Conservation (phyloP, 2,329 filamentous ascomycete genomes). For the Colletotrichum euphorbiae region DNA sequence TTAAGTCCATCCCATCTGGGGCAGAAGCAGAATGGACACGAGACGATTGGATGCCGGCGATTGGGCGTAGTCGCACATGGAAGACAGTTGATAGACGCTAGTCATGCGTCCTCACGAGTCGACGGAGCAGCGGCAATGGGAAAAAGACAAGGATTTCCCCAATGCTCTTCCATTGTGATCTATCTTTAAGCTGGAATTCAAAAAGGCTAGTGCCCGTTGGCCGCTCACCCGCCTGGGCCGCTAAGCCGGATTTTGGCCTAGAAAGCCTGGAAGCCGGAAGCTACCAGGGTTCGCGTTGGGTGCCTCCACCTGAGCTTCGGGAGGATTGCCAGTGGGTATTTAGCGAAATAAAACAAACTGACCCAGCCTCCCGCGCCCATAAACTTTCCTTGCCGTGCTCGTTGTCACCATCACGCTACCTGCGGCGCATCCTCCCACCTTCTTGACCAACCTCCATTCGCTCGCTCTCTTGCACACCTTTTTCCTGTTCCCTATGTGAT, state of each 20-base stretch:
- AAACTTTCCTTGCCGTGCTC: slow-evolving; percentile 3
- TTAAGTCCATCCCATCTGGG: slow-evolving; percentile 14
- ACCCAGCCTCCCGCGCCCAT: slow-evolving; percentile 30
- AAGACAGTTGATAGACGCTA: slow-evolving; percentile 30
- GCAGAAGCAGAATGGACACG: slow-evolving; percentile 18
- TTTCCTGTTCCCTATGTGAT: slow-evolving; percentile 34
- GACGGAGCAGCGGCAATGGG: slow-evolving; percentile 10
- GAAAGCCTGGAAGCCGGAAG: slow-evolving; percentile 21
- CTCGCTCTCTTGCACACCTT: slow-evolving; percentile 9
- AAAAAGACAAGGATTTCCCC: slow-evolving; percentile 14
- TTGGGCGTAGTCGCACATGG: slow-evolving; percentile 18
- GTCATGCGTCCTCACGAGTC: slow-evolving; percentile 8
- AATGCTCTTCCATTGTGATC: slow-evolving; percentile 15
- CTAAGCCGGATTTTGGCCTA: slow-evolving; percentile 17
- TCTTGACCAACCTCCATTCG: slow-evolving; percentile 32
- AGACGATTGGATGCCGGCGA: slow-evolving; percentile 31
- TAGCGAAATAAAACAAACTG: slow-evolving; percentile 34
- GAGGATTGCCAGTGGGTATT: slow-evolving; percentile 6
- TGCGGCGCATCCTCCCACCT: slow-evolving; percentile 22
- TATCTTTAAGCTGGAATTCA: slow-evolving; percentile 16
- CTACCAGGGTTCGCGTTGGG: slow-evolving; percentile 25
- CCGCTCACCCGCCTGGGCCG: slow-evolving; percentile 32
- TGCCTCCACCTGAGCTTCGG: slow-evolving; percentile 33
- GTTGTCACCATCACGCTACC: slow-evolving; percentile 30
- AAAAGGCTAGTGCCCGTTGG: slow-evolving; percentile 37